These are phyloP conservation scores for Ustilago cynodontis DNA, from an alignment of 1,284 basidiomycete species.

Conservation along the genomic window DNA sequence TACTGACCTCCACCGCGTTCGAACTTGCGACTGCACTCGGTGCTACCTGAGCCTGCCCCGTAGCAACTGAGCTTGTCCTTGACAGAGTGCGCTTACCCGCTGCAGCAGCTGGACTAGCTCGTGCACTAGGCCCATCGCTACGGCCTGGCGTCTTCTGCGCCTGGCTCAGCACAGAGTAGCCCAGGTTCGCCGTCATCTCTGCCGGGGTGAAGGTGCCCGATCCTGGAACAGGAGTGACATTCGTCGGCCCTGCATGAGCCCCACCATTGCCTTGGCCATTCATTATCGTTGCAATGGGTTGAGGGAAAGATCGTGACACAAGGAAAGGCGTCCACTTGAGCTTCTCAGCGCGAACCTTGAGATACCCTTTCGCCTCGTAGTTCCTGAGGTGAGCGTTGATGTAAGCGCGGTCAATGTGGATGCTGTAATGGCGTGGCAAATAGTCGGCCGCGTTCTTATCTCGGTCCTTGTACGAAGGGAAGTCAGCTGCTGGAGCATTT, in stretches of 20 bases:
- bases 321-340: slow-evolving; percentile 96
- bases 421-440: slow-evolving; percentile 81
- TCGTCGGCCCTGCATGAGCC: slow-evolving; percentile 9
- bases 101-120: slow-evolving; percentile 27
- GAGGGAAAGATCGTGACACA: slow-evolving; percentile 73
- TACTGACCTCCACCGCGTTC: background rate
- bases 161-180: slow-evolving; percentile 41
- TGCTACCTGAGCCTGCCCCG: background rate
- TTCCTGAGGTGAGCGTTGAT: slow-evolving; percentile 78
- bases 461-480: slow-evolving; percentile 44
- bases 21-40: background rate
- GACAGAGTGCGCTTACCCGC: slow-evolving; percentile 12
- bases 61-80: slow-evolving; percentile 6
- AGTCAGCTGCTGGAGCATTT: slow-evolving; percentile 23
- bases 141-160: slow-evolving; percentile 38
- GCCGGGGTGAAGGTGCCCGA: slow-evolving; percentile 35
- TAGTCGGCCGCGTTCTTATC: slow-evolving; percentile 72
- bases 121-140: slow-evolving; percentile 16
- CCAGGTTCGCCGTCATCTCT: slow-evolving; percentile 48
- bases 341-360: slow-evolving; percentile 83
- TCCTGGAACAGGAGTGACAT: slow-evolving; percentile 34
- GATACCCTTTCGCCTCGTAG: slow-evolving; percentile 84
- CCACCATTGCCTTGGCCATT: slow-evolving; percentile 12
- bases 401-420: slow-evolving; percentile 80
- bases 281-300: slow-evolving; percentile 22